Base-by-base conservation (phyloP, 352 stramenopile genomes). In the Phytopythium chamaehyphon region DNA sequence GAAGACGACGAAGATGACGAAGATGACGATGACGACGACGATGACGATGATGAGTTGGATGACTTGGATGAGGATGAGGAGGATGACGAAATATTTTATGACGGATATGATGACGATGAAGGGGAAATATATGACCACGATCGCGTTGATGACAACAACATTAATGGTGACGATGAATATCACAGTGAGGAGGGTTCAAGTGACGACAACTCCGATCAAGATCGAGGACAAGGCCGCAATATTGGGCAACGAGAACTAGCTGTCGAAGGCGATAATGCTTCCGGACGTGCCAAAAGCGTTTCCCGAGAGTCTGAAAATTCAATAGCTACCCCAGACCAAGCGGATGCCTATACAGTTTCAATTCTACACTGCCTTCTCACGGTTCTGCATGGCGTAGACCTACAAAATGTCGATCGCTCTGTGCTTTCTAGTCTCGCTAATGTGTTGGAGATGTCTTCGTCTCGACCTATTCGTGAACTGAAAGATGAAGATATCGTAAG, bases 371-470 rank as follows among this genome's bases (percentile, higher is more conserved):
- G 69, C 24, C 47, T 91, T 14, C 52, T 91, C 18, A 45, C 66
- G 24, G 67, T 85, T 16, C 49, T 91, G 36, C 64, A 73, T 38
- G 57, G 69, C 35, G 66, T 86, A 47, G 78, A 90, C 45, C 71
- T 87, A 21, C 73, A 89, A 40, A 87, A 88, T 42, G 65, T 87
- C 33, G 76, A 86, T 47, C 76, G 73, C 11, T 67, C 66, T 3
- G 66, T 91, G 28, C 47, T 91, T 6, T 86, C 76, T 21, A 87
- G 76, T 5, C 35, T 91, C 26, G 77, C 81, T 5, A 80, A 64
- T 40, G 72, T 86, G 11, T 45, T 91, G n/a, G 81, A 91, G 65
- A 90, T 90, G 76, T 70, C 71, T 22, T 73, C 78, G 33, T 83
- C 81, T 9, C 62, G 60, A 16, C 57, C 89, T 33, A 70, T 90